Evolutionary conservation across 805 yeast genomes (phyloP).

Genomic region (Candida parachauliodes): DNA sequence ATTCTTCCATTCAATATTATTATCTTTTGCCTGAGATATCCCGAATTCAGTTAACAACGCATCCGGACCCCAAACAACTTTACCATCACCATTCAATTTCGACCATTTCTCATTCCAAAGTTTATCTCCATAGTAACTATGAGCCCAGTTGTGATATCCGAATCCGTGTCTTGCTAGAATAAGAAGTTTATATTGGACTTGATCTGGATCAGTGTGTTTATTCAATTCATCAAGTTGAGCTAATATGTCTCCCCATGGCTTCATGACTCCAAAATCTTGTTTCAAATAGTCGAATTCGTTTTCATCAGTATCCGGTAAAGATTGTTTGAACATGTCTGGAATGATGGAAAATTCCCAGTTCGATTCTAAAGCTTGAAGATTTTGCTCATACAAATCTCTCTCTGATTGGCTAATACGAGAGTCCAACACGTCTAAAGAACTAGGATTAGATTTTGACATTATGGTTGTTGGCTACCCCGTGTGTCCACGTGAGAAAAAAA

Average conservation of each 20-base stretch:
- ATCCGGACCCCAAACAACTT: constrained; percentile 49
- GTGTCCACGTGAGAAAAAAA: no score
- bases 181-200: constrained; percentile 41
- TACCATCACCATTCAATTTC: constrained; percentile 42
- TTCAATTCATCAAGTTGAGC: constrained; percentile 34
- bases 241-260: constrained; percentile 33
- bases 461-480: neutral
- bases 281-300: constrained; percentile 38
- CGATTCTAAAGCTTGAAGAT: constrained; percentile 8
- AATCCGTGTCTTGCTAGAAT: constrained; percentile 53
- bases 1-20: constrained; percentile 35
- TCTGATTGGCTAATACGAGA: constrained; percentile 24
- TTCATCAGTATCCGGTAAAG: constrained; percentile 38
- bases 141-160: constrained; percentile 50
- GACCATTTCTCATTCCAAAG: constrained; percentile 48
- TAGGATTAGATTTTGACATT: constrained; percentile 14
- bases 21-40: constrained; percentile 41
- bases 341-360: constrained; percentile 40
- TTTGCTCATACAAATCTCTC: constrained; percentile 11
- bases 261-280: constrained; percentile 41
- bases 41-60: constrained; percentile 49
- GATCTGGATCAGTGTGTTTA: constrained; percentile 15
- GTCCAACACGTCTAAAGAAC: constrained; percentile 26
- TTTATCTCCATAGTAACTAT: constrained; percentile 41
- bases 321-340: constrained; percentile 43